Evolutionary conservation across 78 protist genomes (phyloP).

Genomic region (Guillardia theta): DNA sequence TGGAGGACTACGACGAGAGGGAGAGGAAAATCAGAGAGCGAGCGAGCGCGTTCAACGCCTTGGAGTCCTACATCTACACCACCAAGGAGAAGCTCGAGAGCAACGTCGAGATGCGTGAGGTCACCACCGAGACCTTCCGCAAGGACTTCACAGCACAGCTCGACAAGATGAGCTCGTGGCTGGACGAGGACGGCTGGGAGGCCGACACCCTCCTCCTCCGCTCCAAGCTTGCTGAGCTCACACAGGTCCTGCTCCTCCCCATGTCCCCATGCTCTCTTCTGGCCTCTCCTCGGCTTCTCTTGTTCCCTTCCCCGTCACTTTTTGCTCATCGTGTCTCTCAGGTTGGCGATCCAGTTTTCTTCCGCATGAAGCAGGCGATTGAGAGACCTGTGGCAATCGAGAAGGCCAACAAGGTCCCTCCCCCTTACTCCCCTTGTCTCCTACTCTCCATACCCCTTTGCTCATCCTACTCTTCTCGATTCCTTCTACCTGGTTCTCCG

Average conservation of each 20-base stretch:
- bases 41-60: not conserved
- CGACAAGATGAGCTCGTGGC: not conserved
- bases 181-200: constrained; percentile 38
- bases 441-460: not conserved
- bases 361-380: not conserved
- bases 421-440: not conserved
- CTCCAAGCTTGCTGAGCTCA: not conserved
- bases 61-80: constrained; percentile 1
- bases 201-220: not conserved
- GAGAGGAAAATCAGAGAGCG: not conserved
- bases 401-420: not conserved
- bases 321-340: not conserved
- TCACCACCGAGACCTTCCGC: not conserved
- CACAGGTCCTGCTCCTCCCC: not conserved
- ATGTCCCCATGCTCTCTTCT: too few species aligned
- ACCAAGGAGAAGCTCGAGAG: constrained; percentile 10
- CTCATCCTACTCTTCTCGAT: not conserved
- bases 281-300: too few species aligned
- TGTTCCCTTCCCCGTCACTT: too few species aligned
- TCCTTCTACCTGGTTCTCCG: not conserved
- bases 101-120: not conserved
- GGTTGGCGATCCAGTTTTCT: not conserved
- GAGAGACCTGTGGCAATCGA: not conserved
- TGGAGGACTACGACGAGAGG: not conserved
- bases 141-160: not conserved